A percentile compares a stretch with the other conserved stretches of the same genome.
Evolutionary conservation across 208 protist genomes (phyloP).

Genomic region (Trichomonas tenax): DNA sequence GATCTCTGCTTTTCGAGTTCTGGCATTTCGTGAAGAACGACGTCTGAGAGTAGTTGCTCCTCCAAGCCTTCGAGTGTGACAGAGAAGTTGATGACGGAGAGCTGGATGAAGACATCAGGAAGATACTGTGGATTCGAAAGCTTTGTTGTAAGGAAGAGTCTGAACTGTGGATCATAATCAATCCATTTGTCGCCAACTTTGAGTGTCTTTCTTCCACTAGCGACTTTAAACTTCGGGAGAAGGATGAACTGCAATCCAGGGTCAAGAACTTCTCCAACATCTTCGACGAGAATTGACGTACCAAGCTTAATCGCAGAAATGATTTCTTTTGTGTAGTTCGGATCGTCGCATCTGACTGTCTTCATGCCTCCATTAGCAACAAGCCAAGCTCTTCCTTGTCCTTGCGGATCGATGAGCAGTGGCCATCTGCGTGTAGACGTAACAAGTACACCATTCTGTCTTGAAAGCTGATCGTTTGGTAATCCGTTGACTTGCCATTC

Average conservation of each 20-base stretch:
- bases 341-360: constrained; percentile 37
- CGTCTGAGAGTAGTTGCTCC: constrained; percentile 51
- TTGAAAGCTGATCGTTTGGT: constrained; percentile 79
- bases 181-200: constrained; percentile 53
- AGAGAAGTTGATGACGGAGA: constrained; percentile 60
- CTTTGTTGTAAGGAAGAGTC: constrained; percentile 59
- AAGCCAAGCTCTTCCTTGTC: constrained; percentile 91
- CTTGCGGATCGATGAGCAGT: constrained; percentile 90
- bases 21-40: constrained; percentile 45
- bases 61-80: constrained; percentile 52
- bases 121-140: constrained; percentile 54
- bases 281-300: constrained; percentile 68
- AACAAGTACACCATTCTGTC: constrained; percentile 86
- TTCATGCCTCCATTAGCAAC: constrained; percentile 25
- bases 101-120: constrained; percentile 57
- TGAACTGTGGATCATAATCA: constrained; percentile 52
- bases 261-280: constrained; percentile 76
- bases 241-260: constrained; percentile 73
- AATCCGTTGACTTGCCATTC: constrained; percentile 89
- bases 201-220: constrained; percentile 42
- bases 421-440: constrained; percentile 74
- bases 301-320: constrained; percentile 72
- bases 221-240: constrained; percentile 12
- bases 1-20: constrained; percentile 54
- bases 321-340: constrained; percentile 67